A percentile compares a stretch with the other conserved stretches of the same genome.
Evolutionary conservation across 2,329 filamentous ascomycete genomes (phyloP).

Genomic region (Parasarocladium wereldwijsianum): DNA sequence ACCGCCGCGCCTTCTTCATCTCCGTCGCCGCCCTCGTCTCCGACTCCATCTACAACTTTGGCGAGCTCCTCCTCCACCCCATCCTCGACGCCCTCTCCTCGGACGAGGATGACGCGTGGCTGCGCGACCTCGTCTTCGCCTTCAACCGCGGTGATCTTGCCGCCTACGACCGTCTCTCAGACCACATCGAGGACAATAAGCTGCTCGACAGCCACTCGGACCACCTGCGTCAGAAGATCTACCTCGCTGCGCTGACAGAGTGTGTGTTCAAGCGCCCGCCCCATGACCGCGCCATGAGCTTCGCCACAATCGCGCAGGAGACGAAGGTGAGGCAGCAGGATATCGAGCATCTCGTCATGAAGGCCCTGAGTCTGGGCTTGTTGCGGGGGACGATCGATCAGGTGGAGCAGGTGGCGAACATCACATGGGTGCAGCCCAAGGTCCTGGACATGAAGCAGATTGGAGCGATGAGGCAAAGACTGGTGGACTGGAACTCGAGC

Average conservation of each 20-base stretch:
- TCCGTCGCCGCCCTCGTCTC: conserved; percentile 86
- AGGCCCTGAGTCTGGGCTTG: conserved; percentile 86
- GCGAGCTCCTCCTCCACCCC: conserved; percentile 92
- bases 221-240: conserved; percentile 95
- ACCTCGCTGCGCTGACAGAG: conserved; percentile 88
- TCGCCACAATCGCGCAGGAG: conserved; percentile 74
- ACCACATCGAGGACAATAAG: conserved; percentile 65
- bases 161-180: conserved; percentile 71
- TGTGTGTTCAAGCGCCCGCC: conserved; percentile 90
- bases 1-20: conserved; percentile 78
- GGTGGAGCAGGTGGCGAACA: conserved; percentile 83
- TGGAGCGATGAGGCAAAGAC: conserved; percentile 71
- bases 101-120: conserved; percentile 66
- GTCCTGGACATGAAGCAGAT: conserved; percentile 94
- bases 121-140: conserved; percentile 88
- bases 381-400: conserved; percentile 90
- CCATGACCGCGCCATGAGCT: conserved; percentile 89
- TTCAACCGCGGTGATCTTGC: conserved; percentile 92
- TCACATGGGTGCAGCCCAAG: conserved; percentile 98
- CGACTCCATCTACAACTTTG: conserved; percentile 97
- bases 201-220: conserved; percentile 66
- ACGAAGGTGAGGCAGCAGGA: conserved; percentile 84
- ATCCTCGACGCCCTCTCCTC: conserved; percentile 70
- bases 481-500: conserved; percentile 91
- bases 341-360: conserved; percentile 98